Percentiles rank a stretch among this genome's conserved stretches.
Conservation (phyloP, 2,329 filamentous ascomycete genomes). For the Calonectria montana region DNA sequence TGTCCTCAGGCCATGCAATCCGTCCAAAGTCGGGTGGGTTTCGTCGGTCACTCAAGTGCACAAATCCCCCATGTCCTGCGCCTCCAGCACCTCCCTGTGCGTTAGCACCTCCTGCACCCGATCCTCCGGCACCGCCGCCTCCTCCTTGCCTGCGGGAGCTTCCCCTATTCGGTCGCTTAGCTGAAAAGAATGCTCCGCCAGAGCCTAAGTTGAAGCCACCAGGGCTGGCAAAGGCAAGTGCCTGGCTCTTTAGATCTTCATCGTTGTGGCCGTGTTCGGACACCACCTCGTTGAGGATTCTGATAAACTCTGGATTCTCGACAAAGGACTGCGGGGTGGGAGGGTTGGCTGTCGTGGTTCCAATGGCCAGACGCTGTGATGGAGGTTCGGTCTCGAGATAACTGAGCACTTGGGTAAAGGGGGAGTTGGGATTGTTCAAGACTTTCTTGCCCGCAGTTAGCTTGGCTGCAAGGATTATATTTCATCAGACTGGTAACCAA, state of each 20-base stretch:
- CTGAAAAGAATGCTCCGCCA: slow-evolving; percentile 62
- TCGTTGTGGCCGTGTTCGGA: slow-evolving; percentile 67
- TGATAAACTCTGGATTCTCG: slow-evolving; percentile 69
- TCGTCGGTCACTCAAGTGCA: slow-evolving; percentile 73
- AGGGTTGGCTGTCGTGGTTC: slow-evolving; percentile 67
- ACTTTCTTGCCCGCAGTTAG: slow-evolving; percentile 61
- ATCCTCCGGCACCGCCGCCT: slow-evolving; percentile 54
- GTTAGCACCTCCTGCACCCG: slow-evolving; percentile 66
- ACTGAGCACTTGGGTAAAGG: slow-evolving; percentile 65
- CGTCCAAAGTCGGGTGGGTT: slow-evolving; percentile 75
- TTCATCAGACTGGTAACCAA: slow-evolving; percentile 47
- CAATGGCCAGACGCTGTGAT: slow-evolving; percentile 65
- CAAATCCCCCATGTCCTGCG: slow-evolving; percentile 69
- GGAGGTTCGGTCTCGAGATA: slow-evolving; percentile 70
- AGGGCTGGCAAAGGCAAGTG: slow-evolving; percentile 68
- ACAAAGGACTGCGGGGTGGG: slow-evolving; percentile 70
- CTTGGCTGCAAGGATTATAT: background rate
- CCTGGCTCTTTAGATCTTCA: slow-evolving; percentile 65
- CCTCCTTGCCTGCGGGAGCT: slow-evolving; percentile 49
- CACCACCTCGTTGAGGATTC: slow-evolving; percentile 69
- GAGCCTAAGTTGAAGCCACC: slow-evolving; percentile 65
- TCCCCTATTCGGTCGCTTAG: slow-evolving; percentile 51
- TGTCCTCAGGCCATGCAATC: slow-evolving; percentile 78
- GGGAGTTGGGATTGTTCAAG: slow-evolving; percentile 60
- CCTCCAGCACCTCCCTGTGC: slow-evolving; percentile 72